A percentile compares a stretch with the other conserved stretches of the same genome.
phyloP scores from a whole-genome alignment of 1,139 yeast genomes.

The Blastobotrys malaysiensis region DNA sequence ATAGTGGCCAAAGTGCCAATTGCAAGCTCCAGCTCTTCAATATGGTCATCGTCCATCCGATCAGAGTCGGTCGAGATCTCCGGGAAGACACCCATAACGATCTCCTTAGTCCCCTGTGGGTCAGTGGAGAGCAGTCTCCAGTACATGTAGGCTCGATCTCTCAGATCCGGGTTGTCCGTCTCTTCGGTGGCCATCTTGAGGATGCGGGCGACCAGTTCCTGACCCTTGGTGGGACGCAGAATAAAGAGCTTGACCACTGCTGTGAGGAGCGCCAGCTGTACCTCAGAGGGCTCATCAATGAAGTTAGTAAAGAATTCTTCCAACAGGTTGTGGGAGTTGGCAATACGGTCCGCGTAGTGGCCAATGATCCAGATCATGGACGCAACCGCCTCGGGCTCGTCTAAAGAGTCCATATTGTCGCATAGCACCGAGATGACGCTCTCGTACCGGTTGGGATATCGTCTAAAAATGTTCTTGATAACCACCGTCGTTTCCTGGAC shows the following conservation, averaged over 20 bases:
- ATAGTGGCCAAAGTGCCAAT: conserved; percentile 81
- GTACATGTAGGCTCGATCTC: conserved; percentile 82
- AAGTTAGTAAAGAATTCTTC: conserved; percentile 45
- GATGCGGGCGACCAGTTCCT: conserved; percentile 51
- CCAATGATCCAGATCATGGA: conserved; percentile 85
- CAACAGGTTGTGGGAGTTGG: conserved; percentile 44
- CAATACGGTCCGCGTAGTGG: conserved; percentile 53
- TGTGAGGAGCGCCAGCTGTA: conserved; percentile 68
- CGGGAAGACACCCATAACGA: conserved; percentile 59
- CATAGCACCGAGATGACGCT: conserved; percentile 42
- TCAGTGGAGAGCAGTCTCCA: conserved; percentile 68
- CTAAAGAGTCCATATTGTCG: conserved; percentile 43
- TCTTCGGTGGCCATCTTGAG: conserved; percentile 73
- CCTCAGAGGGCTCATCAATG: conserved; percentile 61
- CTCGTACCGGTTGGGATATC: conserved; percentile 55
- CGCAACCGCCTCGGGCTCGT: conserved; percentile 74
- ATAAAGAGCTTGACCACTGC: conserved; percentile 69
- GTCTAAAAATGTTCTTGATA: conserved; percentile 67
- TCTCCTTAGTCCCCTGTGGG: conserved; percentile 41
- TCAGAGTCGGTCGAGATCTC: conserved; percentile 64
- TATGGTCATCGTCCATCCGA: conserved; percentile 58
- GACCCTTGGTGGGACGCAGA: conserved; percentile 51
- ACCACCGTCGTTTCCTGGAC: conserved; percentile 79
- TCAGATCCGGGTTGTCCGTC: conserved; percentile 69
- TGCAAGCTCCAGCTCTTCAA: conserved; percentile 77